These are phyloP conservation scores for Drechslera avenae DNA, from an alignment of 2,329 filamentous ascomycete genomes.

Conservation along the genomic window DNA sequence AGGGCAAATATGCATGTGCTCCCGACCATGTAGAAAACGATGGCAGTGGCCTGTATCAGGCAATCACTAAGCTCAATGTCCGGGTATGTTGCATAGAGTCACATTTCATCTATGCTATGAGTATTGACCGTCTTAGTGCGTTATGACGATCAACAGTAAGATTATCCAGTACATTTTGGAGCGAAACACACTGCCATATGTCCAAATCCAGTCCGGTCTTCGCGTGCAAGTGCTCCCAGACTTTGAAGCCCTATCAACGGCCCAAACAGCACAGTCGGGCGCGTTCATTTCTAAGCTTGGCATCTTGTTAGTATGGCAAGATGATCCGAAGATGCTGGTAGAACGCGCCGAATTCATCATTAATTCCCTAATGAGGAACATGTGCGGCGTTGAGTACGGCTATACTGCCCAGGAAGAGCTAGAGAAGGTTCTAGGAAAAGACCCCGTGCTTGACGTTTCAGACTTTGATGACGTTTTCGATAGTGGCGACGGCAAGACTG, in stretches of 20 bases:
- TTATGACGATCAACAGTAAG: slow-evolving; percentile 70
- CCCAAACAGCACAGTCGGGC: slow-evolving; percentile 78
- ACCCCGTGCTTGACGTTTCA: slow-evolving; percentile 17
- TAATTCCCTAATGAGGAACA: slow-evolving; percentile 74
- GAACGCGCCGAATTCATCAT: slow-evolving; percentile 74
- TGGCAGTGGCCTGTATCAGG: slow-evolving; percentile 57
- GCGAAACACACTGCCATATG: slow-evolving; percentile 57
- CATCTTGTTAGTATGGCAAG: slow-evolving; percentile 80
- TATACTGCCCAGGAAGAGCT: slow-evolving; percentile 49
- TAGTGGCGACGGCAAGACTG: slow-evolving; percentile 39
- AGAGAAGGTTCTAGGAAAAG: slow-evolving; percentile 36
- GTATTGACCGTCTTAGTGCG: slow-evolving; percentile 54
- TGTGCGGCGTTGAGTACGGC: slow-evolving; percentile 59
- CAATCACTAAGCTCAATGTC: slow-evolving; percentile 59
- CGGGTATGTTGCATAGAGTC: slow-evolving; percentile 48
- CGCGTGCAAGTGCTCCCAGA: slow-evolving; percentile 66
- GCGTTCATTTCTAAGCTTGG: slow-evolving; percentile 76
- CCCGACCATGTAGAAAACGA: slow-evolving; percentile 55
- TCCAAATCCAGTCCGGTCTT: slow-evolving; percentile 63
- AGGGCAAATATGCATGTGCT: slow-evolving; percentile 59
- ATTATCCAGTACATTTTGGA: slow-evolving; percentile 64
- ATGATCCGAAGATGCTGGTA: slow-evolving; percentile 74
- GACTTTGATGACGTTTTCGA: slow-evolving; percentile 29
- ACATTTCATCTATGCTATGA: not conserved
- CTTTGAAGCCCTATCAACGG: slow-evolving; percentile 61